These are phyloP conservation scores for Candida buenavistaensis DNA, from an alignment of 1,139 yeast genomes.

Conservation along the genomic window DNA sequence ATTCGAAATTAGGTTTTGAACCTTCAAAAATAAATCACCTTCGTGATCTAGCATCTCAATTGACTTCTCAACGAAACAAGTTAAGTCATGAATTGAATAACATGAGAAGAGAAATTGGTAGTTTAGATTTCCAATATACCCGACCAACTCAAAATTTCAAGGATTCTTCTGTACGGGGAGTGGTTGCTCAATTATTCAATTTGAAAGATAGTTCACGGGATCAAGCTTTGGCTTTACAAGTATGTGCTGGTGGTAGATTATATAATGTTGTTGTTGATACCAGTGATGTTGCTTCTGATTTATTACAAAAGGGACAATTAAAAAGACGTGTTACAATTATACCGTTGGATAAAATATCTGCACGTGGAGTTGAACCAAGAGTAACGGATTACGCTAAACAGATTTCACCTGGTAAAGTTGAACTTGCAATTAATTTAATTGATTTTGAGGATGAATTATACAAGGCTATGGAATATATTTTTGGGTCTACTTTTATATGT, in stretches of 20 bases:
- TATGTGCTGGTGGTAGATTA: constrained; percentile 90
- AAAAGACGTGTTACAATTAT: constrained; percentile 86
- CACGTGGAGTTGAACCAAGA: constrained; percentile 48
- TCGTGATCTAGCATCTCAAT: constrained; percentile 39
- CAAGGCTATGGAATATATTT: constrained; percentile 88
- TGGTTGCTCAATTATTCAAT: constrained; percentile 82
- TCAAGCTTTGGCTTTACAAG: constrained; percentile 83
- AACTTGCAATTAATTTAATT: constrained; percentile 78
- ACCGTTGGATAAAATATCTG: constrained; percentile 82
- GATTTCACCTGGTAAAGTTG: constrained; percentile 80
- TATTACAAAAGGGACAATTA: constrained; percentile 76
- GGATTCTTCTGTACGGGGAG: constrained; percentile 70
- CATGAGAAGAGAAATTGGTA: constrained; percentile 61
- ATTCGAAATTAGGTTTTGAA: constrained; percentile 57
- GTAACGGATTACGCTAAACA: constrained; percentile 61
- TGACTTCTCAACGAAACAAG: constrained; percentile 28
- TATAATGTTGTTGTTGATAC: constrained; percentile 91
- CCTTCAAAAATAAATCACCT: constrained; percentile 47
- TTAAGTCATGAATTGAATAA: constrained; percentile 54
- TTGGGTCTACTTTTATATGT: constrained; percentile 86
- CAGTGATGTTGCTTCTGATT: constrained; percentile 77
- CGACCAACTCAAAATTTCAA: constrained; percentile 65
- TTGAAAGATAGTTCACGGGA: constrained; percentile 57
- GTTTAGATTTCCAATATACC: constrained; percentile 73
- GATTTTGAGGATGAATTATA: constrained; percentile 69